phyloP scores from a whole-genome alignment of 306 rosid genomes.

The Casuarina glauca region DNA sequence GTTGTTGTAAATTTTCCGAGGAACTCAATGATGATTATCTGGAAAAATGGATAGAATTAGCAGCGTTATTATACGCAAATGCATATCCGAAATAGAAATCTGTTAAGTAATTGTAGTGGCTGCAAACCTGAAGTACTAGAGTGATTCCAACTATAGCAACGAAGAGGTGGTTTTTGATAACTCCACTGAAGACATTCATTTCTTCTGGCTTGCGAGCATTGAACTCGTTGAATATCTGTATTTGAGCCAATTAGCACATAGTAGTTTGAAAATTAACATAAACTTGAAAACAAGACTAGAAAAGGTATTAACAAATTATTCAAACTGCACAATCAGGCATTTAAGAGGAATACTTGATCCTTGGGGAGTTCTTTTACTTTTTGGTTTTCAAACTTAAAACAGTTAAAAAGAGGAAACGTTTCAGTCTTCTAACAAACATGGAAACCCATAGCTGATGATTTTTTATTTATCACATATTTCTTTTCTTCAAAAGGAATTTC shows the following conservation, averaged over 20 bases:
- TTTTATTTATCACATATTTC: not conserved
- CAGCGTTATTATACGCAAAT: slow-evolving; percentile 3
- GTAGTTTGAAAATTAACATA: not conserved
- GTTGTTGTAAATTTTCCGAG: slow-evolving; percentile 78
- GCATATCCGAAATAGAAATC: not conserved
- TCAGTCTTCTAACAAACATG: not conserved
- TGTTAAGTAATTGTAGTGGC: not conserved
- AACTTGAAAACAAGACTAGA: not conserved
- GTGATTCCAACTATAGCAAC: slow-evolving; percentile 72
- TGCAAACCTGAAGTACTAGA: slow-evolving; percentile 71
- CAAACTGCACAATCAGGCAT: not conserved
- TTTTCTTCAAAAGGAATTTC: not conserved
- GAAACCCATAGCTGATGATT: not conserved
- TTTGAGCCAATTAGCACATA: slow-evolving; percentile 20
- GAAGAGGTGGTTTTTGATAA: slow-evolving; percentile 71
- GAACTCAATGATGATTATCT: slow-evolving; percentile 79
- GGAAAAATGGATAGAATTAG: slow-evolving; percentile 23
- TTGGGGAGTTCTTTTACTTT: no score
- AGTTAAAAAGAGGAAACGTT: no score
- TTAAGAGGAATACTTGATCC: not conserved
- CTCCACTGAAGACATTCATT: slow-evolving; percentile 75
- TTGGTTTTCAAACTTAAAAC: no score
- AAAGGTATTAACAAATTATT: not conserved
- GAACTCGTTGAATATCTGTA: slow-evolving; percentile 88
- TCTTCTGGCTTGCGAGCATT: slow-evolving; percentile 93